Evolutionary conservation across 2,329 filamentous ascomycete genomes (phyloP).

Genomic region (Aureobasidium leucospermi): DNA sequence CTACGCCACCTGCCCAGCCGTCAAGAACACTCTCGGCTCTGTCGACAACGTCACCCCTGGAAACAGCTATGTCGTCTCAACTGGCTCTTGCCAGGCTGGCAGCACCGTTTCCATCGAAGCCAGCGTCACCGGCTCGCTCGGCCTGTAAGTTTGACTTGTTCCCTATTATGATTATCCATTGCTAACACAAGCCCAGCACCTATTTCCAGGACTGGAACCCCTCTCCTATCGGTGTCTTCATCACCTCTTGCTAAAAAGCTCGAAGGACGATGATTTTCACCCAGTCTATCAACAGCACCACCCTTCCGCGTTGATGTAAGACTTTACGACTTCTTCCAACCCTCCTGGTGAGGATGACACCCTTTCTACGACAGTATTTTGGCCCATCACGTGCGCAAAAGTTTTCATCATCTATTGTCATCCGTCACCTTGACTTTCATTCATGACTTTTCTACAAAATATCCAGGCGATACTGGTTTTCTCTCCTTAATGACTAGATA

Average conservation of each 20-base stretch:
- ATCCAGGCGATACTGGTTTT: too few relatives aligned
- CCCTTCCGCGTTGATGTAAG: neutral
- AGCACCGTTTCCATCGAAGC: conserved; percentile 20
- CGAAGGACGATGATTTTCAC: neutral
- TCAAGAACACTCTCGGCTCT: neutral
- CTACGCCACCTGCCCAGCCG: conserved; percentile 18
- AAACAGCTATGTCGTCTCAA: conserved; percentile 24
- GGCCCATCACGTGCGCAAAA: too few relatives aligned
- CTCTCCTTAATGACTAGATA: too few relatives aligned
- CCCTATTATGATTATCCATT: neutral
- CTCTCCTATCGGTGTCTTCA: conserved; percentile 15
- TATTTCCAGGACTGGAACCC: conserved; percentile 10
- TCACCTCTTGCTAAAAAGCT: conserved; percentile 16
- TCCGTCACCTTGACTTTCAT: too few relatives aligned
- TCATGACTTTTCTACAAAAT: too few relatives aligned
- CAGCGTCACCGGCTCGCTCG: conserved; percentile 17
- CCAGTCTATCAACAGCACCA: neutral
- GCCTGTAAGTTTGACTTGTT: conserved; percentile 20
- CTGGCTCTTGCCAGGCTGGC: conserved; percentile 22
- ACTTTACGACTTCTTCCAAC: neutral
- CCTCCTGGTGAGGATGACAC: too few relatives aligned
- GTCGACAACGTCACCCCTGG: conserved; percentile 18
- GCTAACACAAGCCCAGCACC: neutral
- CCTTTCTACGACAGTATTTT: too few relatives aligned
- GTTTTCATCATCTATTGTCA: too few relatives aligned